Percentiles rank a stretch among this genome's conserved stretches.
These are phyloP conservation scores for Rhodotorula sp. DNA, from an alignment of 1,284 basidiomycete species.

Conservation along the genomic window DNA sequence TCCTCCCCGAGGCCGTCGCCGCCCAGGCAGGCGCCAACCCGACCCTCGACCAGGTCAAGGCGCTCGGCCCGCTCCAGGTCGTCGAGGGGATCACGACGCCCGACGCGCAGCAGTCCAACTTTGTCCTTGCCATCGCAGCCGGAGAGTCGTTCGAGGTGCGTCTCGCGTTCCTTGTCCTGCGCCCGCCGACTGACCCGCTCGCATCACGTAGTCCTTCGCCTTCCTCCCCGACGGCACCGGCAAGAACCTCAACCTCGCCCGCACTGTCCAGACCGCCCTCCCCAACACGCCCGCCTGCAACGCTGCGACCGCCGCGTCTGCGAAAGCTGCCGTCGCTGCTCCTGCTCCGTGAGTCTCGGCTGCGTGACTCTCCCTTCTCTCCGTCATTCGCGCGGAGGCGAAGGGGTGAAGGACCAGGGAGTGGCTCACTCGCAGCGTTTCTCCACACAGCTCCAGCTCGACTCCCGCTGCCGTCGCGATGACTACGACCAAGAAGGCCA, in stretches of 20 bases:
- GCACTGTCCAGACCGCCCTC: conserved; percentile 33
- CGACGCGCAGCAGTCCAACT: conserved; percentile 27
- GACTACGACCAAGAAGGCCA: conserved; percentile 2
- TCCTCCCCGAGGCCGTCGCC: conserved; percentile 25
- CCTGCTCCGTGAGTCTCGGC: neutral
- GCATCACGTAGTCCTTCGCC: conserved; percentile 22
- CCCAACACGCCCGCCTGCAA: conserved; percentile 32
- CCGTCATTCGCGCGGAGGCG: no score
- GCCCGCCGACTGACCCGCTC: no score
- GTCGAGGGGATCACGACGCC: conserved; percentile 33
- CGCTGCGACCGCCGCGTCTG: conserved; percentile 7
- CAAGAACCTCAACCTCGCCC: conserved; percentile 39
- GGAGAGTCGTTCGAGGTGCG: conserved; percentile 36
- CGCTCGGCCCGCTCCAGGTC: conserved; percentile 28
- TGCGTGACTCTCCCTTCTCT: no score
- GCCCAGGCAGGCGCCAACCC: conserved; percentile 23
- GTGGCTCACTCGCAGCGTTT: no score
- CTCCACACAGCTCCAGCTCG: neutral
- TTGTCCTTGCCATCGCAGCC: conserved; percentile 28
- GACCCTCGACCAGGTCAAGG: conserved; percentile 25
- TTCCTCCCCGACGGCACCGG: conserved; percentile 42
- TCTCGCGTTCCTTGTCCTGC: neutral
- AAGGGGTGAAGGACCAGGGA: no score
- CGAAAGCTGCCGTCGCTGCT: neutral
- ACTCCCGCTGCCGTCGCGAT: neutral